A percentile compares a stretch with the other conserved stretches of the same genome.
Evolutionary conservation across 2,329 filamentous ascomycete genomes (phyloP).

Genomic region (Penicillium brasilianum): DNA sequence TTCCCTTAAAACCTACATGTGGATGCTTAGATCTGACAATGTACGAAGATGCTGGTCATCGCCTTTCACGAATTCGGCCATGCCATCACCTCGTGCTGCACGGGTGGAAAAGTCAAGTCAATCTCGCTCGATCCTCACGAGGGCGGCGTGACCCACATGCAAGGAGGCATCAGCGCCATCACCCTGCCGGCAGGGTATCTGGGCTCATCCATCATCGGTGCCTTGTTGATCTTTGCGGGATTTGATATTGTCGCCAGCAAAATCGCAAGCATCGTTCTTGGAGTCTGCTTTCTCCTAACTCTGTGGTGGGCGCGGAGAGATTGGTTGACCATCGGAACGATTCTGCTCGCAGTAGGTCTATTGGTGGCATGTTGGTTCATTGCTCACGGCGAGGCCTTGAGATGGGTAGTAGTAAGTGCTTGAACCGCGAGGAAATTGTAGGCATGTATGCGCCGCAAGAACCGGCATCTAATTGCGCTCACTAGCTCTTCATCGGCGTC

Average conservation of each 20-base stretch:
- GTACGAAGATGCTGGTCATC: constrained; percentile 73
- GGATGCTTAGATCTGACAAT: constrained; percentile 7
- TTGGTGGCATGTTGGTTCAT: constrained; percentile 81
- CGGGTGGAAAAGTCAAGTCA: constrained; percentile 73
- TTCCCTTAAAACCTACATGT: not conserved
- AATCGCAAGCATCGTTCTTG: constrained; percentile 74
- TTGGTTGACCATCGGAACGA: constrained; percentile 75
- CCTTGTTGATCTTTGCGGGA: constrained; percentile 76
- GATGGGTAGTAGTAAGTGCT: constrained; percentile 67
- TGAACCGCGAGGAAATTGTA: too few species aligned
- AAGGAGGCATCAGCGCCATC: constrained; percentile 70
- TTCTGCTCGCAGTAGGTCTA: constrained; percentile 72
- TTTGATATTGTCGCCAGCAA: constrained; percentile 83
- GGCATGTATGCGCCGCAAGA: not conserved
- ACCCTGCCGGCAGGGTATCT: constrained; percentile 80
- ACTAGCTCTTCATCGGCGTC: constrained; percentile 75
- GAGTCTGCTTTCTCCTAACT: constrained; percentile 75
- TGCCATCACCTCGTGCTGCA: constrained; percentile 72
- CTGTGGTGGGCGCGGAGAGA: constrained; percentile 81
- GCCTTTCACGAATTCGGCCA: constrained; percentile 82
- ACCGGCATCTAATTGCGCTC: not conserved
- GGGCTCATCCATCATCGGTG: constrained; percentile 76
- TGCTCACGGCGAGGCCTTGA: constrained; percentile 71
- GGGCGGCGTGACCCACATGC: constrained; percentile 79
- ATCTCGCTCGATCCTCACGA: constrained; percentile 77